These are phyloP conservation scores for Xylariaceae sp. DNA, from an alignment of 2,329 filamentous ascomycete species.

Conservation along the genomic window DNA sequence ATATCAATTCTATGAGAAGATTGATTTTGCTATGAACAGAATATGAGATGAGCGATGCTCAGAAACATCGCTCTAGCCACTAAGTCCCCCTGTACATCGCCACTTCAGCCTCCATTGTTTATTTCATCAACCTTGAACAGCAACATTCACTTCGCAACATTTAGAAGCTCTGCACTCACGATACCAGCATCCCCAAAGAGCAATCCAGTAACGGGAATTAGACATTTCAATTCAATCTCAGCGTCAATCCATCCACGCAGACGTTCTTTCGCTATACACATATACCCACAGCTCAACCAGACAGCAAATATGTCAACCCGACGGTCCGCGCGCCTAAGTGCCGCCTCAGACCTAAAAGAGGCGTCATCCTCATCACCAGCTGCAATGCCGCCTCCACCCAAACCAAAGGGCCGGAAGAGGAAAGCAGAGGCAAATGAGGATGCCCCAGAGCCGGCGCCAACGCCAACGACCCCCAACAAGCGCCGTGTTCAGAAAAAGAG, in stretches of 20 bases:
- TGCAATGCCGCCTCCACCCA: constrained; percentile 19
- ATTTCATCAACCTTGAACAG: constrained; percentile 3
- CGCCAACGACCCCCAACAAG: constrained; percentile 30
- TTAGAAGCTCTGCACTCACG: too few relatives aligned
- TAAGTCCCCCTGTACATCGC: constrained; percentile 9
- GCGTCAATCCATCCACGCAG: too few relatives aligned
- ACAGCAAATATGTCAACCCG: constrained; percentile 30
- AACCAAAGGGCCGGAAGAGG: constrained; percentile 34
- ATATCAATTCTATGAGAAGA: too few relatives aligned
- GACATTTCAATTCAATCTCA: too few relatives aligned
- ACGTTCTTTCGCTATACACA: too few relatives aligned
- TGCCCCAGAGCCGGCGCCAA: constrained; percentile 16
- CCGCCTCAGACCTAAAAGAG: constrained; percentile 20
- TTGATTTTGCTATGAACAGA: neutral
- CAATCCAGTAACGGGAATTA: too few relatives aligned
- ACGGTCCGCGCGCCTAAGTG: constrained; percentile 29
- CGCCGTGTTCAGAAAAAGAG: constrained; percentile 21
- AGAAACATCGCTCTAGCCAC: constrained; percentile 12
- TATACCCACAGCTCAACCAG: too few relatives aligned
- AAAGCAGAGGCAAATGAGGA: constrained; percentile 18
- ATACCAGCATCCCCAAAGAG: too few relatives aligned
- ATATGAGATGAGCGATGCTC: neutral
- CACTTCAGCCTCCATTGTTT: constrained; percentile 18
- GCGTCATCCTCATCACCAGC: constrained; percentile 11
- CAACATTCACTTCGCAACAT: neutral